These are phyloP conservation scores for Prunus mume DNA, from an alignment of 306 rosid genomes.

Conservation along the genomic window DNA sequence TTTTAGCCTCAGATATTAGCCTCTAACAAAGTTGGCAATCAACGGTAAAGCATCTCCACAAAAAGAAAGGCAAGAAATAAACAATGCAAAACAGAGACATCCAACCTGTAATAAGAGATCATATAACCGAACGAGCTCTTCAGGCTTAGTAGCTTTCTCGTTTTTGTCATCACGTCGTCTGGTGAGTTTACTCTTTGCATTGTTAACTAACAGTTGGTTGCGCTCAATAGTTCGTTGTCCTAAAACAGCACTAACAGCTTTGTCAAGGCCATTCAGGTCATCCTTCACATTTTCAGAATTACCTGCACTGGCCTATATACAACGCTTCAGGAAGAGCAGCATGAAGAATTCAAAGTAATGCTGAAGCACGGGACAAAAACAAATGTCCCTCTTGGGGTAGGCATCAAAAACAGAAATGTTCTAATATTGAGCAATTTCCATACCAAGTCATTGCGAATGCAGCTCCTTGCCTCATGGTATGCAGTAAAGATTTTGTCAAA, in stretches of 20 bases:
- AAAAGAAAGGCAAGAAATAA: conserved; percentile 12
- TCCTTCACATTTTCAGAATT: conserved; percentile 83
- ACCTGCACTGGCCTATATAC: conserved; percentile 75
- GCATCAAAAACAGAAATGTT: neutral
- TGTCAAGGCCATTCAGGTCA: conserved; percentile 93
- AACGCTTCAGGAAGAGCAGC: conserved; percentile 19
- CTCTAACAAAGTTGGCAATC: conserved; percentile 1
- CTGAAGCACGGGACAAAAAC: neutral
- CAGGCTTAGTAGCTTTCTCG: conserved; percentile 96
- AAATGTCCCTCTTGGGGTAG: neutral
- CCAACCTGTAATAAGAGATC: conserved; percentile 88
- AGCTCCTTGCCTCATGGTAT: conserved; percentile 90
- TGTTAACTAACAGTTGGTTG: conserved; percentile 77
- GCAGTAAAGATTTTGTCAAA: conserved; percentile 95
- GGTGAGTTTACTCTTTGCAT: conserved; percentile 83
- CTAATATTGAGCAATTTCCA: conserved; percentile 9
- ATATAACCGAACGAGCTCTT: conserved; percentile 93
- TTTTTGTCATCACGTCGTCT: conserved; percentile 80
- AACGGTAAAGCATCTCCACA: conserved; percentile 3
- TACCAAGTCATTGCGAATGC: conserved; percentile 95
- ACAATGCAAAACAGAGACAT: conserved; percentile 12
- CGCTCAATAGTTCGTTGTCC: conserved; percentile 97
- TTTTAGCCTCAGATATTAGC: conserved; percentile 12
- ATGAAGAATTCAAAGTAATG: conserved; percentile 2
- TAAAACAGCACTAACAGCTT: conserved; percentile 90